Evolutionary conservation across 176 grass and related monocot species (phyloP), one percentile per base, ranked within the genome.

Genomic region (Paspalum vaginatum): DNA sequence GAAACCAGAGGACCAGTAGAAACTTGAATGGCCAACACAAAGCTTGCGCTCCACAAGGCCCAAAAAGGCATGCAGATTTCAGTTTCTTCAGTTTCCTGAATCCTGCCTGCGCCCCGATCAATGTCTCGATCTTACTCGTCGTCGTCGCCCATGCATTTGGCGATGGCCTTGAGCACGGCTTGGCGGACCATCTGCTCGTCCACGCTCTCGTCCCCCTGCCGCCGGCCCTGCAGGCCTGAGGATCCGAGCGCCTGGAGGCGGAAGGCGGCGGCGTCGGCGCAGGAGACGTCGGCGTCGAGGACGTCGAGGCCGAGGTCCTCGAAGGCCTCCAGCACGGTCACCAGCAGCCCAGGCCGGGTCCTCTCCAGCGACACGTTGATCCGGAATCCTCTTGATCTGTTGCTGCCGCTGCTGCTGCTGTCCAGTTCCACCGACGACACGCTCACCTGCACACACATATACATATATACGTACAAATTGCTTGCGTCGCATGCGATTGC

Each of bases 241-340:
- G 84, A 87, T 0, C 87, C 91, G 0, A 89, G 27, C 0, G 88
- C 91, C 48, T 90, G 81, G 8, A 93, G 62, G 25, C 68, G 87
- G 46, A 93, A 93, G 2, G 85, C 53, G 8, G 70, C 9, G 81
- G 54, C 38, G 46, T 82, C 77, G 18, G 76, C 55, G 72, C 87
- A 93, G 0, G 87, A 89, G 32, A 87, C 60, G 64, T 87, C 61
- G 16, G 87, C 88, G 52, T 93, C 84, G 0, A 93, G 81, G 61
- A 93, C 87, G 21, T 93, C 85, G 20, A 93, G 79, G 16, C 91
- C 87, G 15, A 93, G 45, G 8, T 90, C 85, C 65, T 93, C 85
- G 0, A 93, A 88, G 18, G 82, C 88, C 79, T 93, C 81, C 21
- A 93, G 81, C 20, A 93, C 73, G 9, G 85, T 83, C 48, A 79